Evolutionary conservation across 495 filamentous ascomycete species (phyloP), one percentile per base, ranked within the genome.

Genomic region (Rhypophila decipiens): DNA sequence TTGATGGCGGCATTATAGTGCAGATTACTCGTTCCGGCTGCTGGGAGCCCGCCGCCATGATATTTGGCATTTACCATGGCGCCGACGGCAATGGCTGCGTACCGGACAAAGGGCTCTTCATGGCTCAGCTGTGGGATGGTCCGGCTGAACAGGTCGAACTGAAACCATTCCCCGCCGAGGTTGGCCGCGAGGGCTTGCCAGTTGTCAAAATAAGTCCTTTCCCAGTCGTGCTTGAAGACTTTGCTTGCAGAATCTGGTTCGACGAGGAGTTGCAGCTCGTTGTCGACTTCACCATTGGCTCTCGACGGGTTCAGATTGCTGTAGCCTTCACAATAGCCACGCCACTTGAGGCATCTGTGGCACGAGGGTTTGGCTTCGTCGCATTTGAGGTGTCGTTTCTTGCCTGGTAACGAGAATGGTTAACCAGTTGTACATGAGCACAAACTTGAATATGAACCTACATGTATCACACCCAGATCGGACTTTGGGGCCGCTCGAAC

Each of bases 311-410:
- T n/a, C n/a, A n/a, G n/a, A n/a, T n/a, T n/a, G n/a, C n/a, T n/a
- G 39, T 61, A 66, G 7, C 58, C 55, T 7, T 63, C 55, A 49
- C 52, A 61, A 29, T 48, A 44, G 27, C 54, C 58, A 29, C 59
- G 55, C 57, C 53, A 56, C 37, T 56, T 61, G 23, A 59, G 33
- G 29, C 60, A 68, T 21, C 62, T 52, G 21, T 53, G 49, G 39
- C 61, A 68, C 5, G 43, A 46, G 0, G 78, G 79, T 56, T 73
- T 77, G 43, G 65, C 63, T 50, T 82, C 75, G 37, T 76, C 78
- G 47, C 78, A 82, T 51, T 80, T 82, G 24, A 82, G 69, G 43
- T 67, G 70, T 45, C 79, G 70, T 34, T 19, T 29, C 15, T 24
- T 44, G 40, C 19, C 31, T 11, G 11, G 15, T 12, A 10, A 10